Evolutionary conservation across 2,329 filamentous ascomycete species (phyloP).

Genomic region (Sarocladiaceae sp.): DNA sequence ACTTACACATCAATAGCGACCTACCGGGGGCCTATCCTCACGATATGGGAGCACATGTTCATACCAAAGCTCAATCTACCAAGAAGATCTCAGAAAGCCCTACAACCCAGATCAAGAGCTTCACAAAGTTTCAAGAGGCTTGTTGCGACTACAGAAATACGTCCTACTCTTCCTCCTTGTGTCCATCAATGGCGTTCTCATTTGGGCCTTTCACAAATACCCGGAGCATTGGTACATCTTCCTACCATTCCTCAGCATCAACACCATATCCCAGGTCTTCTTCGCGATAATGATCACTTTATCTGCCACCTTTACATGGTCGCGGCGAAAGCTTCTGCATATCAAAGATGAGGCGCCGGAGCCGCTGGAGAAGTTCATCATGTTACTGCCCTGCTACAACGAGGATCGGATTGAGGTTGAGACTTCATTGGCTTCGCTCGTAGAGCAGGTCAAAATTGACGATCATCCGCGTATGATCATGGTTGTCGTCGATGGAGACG

Average conservation of each 20-base stretch:
- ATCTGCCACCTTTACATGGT: constrained; percentile 20
- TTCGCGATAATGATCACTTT: constrained; percentile 34
- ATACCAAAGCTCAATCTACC: constrained; percentile 7
- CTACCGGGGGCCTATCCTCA: neutral
- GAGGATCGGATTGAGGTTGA: constrained; percentile 40
- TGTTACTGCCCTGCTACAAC: constrained; percentile 46
- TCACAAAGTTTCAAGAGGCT: constrained; percentile 30
- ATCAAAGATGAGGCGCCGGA: constrained; percentile 20
- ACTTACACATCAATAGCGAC: neutral
- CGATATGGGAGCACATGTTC: neutral
- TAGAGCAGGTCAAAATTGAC: constrained; percentile 37
- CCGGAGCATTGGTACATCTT: constrained; percentile 39
- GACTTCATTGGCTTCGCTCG: constrained; percentile 40
- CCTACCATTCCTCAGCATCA: constrained; percentile 40
- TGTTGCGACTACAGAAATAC: constrained; percentile 35
- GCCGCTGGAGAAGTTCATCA: constrained; percentile 37
- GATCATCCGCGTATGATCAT: constrained; percentile 39
- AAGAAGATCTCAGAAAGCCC: constrained; percentile 24
- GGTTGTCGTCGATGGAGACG: constrained; percentile 44
- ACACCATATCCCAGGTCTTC: constrained; percentile 36
- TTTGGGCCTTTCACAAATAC: constrained; percentile 31
- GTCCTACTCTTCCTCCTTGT: constrained; percentile 30
- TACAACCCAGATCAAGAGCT: constrained; percentile 37
- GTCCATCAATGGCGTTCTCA: constrained; percentile 29
- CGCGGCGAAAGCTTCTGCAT: constrained; percentile 24